Conservation (phyloP, 257 asterid genomes). For the Fraxinus pennsylvanica region DNA sequence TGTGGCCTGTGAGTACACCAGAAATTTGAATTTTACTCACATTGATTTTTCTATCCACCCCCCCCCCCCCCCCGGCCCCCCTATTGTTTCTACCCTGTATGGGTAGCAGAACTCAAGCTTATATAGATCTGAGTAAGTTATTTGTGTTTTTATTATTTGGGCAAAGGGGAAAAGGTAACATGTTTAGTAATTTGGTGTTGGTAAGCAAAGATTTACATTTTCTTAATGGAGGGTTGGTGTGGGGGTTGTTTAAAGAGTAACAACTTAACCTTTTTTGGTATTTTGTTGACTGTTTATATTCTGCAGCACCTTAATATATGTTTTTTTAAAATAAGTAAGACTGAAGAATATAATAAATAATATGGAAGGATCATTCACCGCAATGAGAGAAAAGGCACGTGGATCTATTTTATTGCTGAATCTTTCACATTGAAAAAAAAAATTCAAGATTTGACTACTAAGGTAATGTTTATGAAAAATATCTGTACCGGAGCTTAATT, state of each 20-base stretch:
- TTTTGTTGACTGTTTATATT: too few species aligned
- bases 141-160: neutral
- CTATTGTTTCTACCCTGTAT: too few species aligned
- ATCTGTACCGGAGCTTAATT: neutral
- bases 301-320: too few species aligned
- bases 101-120: neutral
- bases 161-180: slow-evolving; percentile 3
- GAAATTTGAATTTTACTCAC: too few species aligned
- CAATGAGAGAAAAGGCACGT: neutral
- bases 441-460: neutral
- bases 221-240: neutral
- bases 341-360: neutral
- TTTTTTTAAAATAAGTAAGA: neutral
- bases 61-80: too few species aligned
- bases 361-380: neutral
- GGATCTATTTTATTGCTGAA: neutral
- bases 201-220: neutral
- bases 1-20: too few species aligned
- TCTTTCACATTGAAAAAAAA: neutral
- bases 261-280: too few species aligned
- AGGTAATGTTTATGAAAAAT: too few species aligned
- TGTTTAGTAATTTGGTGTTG: neutral
- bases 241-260: neutral
- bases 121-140: neutral
- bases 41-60: too few species aligned